Base-by-base conservation (phyloP, 495 filamentous ascomycete genomes). In the Penicillium lividum region DNA sequence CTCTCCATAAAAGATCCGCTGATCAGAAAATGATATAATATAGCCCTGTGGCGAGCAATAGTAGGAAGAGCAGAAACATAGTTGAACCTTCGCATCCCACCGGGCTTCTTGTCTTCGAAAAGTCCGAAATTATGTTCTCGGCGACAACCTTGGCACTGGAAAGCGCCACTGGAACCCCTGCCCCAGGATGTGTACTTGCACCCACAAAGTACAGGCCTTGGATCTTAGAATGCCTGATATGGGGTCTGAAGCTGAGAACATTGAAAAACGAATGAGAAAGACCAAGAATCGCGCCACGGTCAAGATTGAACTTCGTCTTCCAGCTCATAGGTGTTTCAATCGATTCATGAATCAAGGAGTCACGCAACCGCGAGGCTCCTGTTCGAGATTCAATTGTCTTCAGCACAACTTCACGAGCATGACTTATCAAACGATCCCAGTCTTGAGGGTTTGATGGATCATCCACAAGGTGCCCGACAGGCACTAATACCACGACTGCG, bases 241-340 rank as follows among this genome's bases (percentile, higher is more conserved):
- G 71, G 0, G 87, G 87, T 3, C 87, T 71, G 72, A 89, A 90
- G 22, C 73, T 71, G 3, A 89, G 67, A 25, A 90, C 87, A 64
- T 90, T 90, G 66, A 88, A 86, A 73, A 90, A 90, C 29, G 72
- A 76, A 72, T 90, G 87, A 18, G 76, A 79, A 25, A 90, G 70
- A 0, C 87, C 87, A 0, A 90, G 73, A 58, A 89, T 90, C 8
- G 85, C 84, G 7, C 87, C 87, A 53, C 82, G 80, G 72, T 88
- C 84, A 49, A 90, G 82, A 67, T 90, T 90, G 73, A 89, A 89
- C 43, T 73, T 77, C 18, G 69, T 51, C 55, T 82, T 75, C 87
- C 87, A 90, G 16, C 76, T 79, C 6, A 58, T 53, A 1, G 87
- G 87, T 46, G 84, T 83, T 69, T 89, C 87, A 61, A 85, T 63